Conservation (phyloP, 1,139 yeast species). For the Candida mesenterica region DNA sequence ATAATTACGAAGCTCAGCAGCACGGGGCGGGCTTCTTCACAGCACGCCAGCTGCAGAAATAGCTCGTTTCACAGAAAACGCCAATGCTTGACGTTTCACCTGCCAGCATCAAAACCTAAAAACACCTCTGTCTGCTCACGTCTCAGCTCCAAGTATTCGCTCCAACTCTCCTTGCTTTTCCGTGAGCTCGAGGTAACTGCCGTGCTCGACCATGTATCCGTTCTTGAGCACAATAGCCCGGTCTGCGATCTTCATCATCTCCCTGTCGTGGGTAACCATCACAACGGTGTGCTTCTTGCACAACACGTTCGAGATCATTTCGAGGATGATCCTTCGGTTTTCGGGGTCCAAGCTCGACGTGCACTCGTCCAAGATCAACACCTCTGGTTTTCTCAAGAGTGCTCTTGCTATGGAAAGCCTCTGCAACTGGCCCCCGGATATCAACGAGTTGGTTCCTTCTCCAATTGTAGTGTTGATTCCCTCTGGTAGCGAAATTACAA, state of each 20-base stretch:
- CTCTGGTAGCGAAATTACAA: conserved; percentile 51
- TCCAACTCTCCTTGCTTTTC: conserved; percentile 17
- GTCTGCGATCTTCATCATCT: conserved; percentile 52
- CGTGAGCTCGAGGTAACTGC: conserved; percentile 16
- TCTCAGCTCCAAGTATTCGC: conserved; percentile 7
- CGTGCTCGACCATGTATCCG: conserved; percentile 43
- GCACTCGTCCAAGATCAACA: conserved; percentile 74
- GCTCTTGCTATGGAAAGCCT: conserved; percentile 77
- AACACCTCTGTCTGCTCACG: neutral
- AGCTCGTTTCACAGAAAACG: too few species aligned
- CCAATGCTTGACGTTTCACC: too few species aligned
- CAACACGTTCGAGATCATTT: conserved; percentile 39
- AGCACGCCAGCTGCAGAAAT: too few species aligned
- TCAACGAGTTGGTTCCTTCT: conserved; percentile 39
- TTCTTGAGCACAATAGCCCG: conserved; percentile 39
- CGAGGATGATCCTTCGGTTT: conserved; percentile 41
- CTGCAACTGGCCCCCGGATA: conserved; percentile 84
- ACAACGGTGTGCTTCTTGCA: conserved; percentile 38
- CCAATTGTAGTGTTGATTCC: conserved; percentile 62
- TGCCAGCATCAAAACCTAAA: too few species aligned
- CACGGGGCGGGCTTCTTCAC: too few species aligned
- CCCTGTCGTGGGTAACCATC: conserved; percentile 59
- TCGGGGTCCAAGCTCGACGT: conserved; percentile 74
- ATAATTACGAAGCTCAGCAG: too few species aligned
- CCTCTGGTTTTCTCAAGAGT: conserved; percentile 56